Base-by-base conservation (phyloP, 2,329 filamentous ascomycete species). In the Lasiodiplodia gonubiensis region DNA sequence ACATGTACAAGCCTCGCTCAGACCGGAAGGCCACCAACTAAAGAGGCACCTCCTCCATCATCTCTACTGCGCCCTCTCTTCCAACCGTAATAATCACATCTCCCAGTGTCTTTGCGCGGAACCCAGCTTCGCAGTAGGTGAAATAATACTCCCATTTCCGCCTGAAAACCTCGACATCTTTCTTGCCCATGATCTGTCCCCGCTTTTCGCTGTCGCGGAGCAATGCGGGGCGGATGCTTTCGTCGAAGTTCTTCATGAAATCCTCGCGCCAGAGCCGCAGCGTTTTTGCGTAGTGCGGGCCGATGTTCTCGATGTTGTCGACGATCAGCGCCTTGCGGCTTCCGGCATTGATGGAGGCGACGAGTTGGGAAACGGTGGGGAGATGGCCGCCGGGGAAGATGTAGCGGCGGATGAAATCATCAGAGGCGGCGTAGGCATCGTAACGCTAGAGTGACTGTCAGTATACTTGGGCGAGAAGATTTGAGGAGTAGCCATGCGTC, bases 71-170 rank as follows among this genome's bases (percentile, higher is more conserved):
- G 2, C 88, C 87, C 73, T 91, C 89, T 51, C 88, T 82, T 2
- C 86, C 88, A 12, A 91, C 87, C 0, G 89, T 92, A 70, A 93
- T 87, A 60, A 92, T 91, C 1, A 88, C 88, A 77, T 92, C 90
- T 2, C 90, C 90, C 23, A 93, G 76, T 2, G 89, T 91, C 78
- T 92, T 92, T 6, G 88, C 90, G 68, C 86, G 80, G 73, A 93
- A 92, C 0, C 90, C 90, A 48, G 89, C 90, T 76, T 92, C 90
- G 70, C 89, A 92, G 74, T 92, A 92, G 25, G 86, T 83, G 77
- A 92, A 93, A 75, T 92, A 93, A 73, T 92, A 93, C 82, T 91
- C 85, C 90, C 90, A 93, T 75, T 92, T 92, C 70, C 86, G 83
- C 73, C 84, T 85, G 73, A 92, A 93, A 2, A 91, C 83, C 51